Evolutionary conservation across 345 rosid genomes (phyloP).

Genomic region (Brassica nigra): DNA sequence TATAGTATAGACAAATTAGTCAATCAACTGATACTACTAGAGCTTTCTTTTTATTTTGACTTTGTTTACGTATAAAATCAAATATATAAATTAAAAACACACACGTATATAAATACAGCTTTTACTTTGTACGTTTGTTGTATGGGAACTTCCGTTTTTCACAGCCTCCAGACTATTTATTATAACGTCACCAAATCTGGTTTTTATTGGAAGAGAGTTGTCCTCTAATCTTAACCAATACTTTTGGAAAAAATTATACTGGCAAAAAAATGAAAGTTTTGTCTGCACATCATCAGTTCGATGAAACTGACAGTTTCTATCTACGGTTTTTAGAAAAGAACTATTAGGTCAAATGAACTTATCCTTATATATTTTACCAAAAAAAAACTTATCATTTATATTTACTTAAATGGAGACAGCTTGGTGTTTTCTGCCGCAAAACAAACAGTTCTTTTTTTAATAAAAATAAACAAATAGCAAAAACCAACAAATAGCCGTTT

Average conservation of each 20-base stretch:
- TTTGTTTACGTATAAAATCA: not conserved
- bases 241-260: not conserved
- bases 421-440: slow-evolving; percentile 1
- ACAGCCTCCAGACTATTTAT: slow-evolving; percentile 13
- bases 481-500: not conserved
- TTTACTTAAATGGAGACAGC: not conserved
- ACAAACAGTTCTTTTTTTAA: not conserved
- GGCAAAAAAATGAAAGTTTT: slow-evolving; percentile 1
- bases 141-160: slow-evolving; percentile 30
- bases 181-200: slow-evolving; percentile 11
- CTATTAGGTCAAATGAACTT: slow-evolving; percentile 13
- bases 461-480: not conserved
- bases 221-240: slow-evolving; percentile 11
- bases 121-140: slow-evolving; percentile 23
- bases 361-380: not conserved
- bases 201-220: slow-evolving; percentile 7
- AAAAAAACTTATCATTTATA: not conserved
- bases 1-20: slow-evolving; percentile 32
- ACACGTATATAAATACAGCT: not conserved
- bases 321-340: not conserved
- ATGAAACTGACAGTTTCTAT: slow-evolving; percentile 2
- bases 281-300: slow-evolving; percentile 5
- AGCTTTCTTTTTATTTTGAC: slow-evolving; percentile 19
- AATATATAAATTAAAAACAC: not conserved
- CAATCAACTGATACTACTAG: slow-evolving; percentile 21